Evolutionary conservation across 371 early-diverging fungal species (phyloP).

Genomic region (Mucor lusitanicus): DNA sequence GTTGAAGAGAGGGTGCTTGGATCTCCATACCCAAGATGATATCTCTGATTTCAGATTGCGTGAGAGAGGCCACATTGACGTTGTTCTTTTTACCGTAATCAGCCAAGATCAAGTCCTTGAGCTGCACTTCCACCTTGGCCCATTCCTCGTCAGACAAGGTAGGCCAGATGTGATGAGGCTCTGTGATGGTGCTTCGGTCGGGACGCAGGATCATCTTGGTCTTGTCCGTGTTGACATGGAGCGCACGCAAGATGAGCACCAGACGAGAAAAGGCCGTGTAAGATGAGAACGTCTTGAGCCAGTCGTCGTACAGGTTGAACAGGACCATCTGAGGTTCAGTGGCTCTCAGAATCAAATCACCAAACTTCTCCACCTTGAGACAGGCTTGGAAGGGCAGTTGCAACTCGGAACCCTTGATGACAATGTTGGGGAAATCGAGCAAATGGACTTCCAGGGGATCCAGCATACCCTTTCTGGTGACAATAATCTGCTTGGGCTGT

Average conservation of each 20-base stretch:
- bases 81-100: conserved; percentile 99
- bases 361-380: conserved; percentile 98
- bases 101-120: conserved; percentile 97
- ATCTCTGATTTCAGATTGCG: conserved; percentile 97
- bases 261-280: conserved; percentile 99
- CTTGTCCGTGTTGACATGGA: conserved; percentile 96
- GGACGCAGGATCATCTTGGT: conserved; percentile 95
- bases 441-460: conserved; percentile 97
- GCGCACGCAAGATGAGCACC: conserved; percentile 93
- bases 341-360: conserved; percentile 95
- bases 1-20: conserved; percentile 94
- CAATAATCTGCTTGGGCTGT: conserved; percentile 98
- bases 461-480: conserved; percentile 98
- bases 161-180: conserved; percentile 98
- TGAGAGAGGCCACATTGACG: conserved; percentile 95
- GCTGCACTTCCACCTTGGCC: conserved; percentile 94
- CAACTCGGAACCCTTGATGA: conserved; percentile 95
- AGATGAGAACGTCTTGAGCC: conserved; percentile 91
- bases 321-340: conserved; percentile 96
- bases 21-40: conserved; percentile 99
- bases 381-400: conserved; percentile 98
- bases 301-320: conserved; percentile 94
- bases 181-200: conserved; percentile 90
- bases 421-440: conserved; percentile 96
- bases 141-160: conserved; percentile 95